Evolutionary conservation across 768 basidiomycete species (phyloP), one percentile per base, ranked within the genome.

Genomic region (Nevesoporus exiguus): DNA sequence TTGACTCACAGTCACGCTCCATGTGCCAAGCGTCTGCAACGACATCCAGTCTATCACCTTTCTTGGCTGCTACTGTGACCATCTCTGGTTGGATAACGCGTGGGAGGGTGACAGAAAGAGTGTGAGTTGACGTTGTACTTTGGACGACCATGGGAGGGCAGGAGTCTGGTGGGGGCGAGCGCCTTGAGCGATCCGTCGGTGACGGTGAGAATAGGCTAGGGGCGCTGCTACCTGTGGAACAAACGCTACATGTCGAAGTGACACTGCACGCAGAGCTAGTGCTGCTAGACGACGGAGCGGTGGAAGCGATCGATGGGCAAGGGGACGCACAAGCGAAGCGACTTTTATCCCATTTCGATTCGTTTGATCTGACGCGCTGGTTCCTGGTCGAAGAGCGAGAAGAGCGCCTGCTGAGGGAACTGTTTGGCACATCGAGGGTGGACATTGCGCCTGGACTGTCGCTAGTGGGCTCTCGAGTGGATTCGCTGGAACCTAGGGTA

Each of bases 1-100:
- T 24, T 6, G 13, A 76, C 83, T 74, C 70, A 84, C 83, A 82
- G 55, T 83, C 80, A 47, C 60, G 67, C 63, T 84, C 82, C 68
- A 76, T 74, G 64, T 83, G 77, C 82, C 83, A 85, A 41, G 80
- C 80, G 63, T 84, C 82, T 21, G 83, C 83, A 22, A 83, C 76
- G 15, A 85, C 75, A 51, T 76, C 73, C 49, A 85, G 65, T 60
- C 74, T 77, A 63, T 83, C 80, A 5, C 82, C 83, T 60, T 77
- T 79, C 64, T 82, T 82, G 40, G 79, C 83, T 31, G 76, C 77
- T 45, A 85, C 77, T 5, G 82, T 85, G 25, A 85, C 80, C 83
- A 85, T 85, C 63, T 85, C 83, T 14, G 80, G 76, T 58, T 75
- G 67, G 42, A 79, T 77, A 10, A 70, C 69, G 45, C 68, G 62